Evolutionary conservation across 257 asterid genomes (phyloP), one percentile per base, ranked within the genome.

Genomic region (Misopates orontium): DNA sequence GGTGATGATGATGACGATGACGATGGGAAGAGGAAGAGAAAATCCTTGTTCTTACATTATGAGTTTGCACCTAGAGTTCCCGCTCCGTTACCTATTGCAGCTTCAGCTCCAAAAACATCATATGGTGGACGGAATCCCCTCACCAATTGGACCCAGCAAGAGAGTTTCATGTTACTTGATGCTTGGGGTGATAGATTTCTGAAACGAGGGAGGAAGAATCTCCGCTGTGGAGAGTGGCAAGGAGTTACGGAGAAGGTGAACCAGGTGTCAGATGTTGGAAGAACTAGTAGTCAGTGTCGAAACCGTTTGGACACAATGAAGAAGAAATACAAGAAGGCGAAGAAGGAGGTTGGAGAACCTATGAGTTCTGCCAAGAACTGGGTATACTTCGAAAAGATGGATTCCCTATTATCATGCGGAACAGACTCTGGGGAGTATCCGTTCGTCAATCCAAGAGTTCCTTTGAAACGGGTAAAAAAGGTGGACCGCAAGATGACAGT

Each of bases 311-410:
- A 90, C 51, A 93, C 99, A 0, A 40, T 93, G 82, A 93, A 93
- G 78, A 93, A 93, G 66, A 93, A 93, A 40, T 93, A 93, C 87
- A 93, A 93, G 64, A 90, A 93, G 87, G 97, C 90, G 77, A 93
- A 86, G 80, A 56, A 50, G 75, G 87, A 84, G 75, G 31, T 74
- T 4, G 82, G 76, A 2, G 86, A 71, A 40, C 36, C 32, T 4
- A 64, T 71, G n/a, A 51, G 73, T 28, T 61, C 60, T 10, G 44
- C 64, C 22, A 84, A 81, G 49, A 81, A 80, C 17, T 95, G 97
- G 98, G 79, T 88, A 40, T 91, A 91, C 73, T 95, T 85, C 75
- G 74, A 84, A 84, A 91, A 85, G 69, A 84, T 95, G 78, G 99
- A 95, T 63, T 24, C 69, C 6, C 77, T 95, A 31, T 20, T 95